Evolutionary conservation across 2,329 filamentous ascomycete genomes (phyloP).

Genomic region (Fusarium sp.): DNA sequence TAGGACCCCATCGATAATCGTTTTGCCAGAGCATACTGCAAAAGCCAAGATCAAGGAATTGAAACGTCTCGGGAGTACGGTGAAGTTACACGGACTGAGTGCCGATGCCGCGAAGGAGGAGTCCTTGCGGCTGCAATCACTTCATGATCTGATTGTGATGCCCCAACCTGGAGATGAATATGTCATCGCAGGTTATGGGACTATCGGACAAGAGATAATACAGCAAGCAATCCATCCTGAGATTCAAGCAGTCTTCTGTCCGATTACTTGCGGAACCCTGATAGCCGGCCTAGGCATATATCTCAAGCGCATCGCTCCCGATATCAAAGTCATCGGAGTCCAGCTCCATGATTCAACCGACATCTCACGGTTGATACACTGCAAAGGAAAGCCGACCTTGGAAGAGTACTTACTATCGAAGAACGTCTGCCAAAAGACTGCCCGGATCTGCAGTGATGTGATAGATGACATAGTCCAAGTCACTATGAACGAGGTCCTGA

Average conservation of each 20-base stretch:
- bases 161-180: neutral
- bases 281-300: neutral
- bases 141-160: neutral
- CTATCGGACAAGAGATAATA: neutral
- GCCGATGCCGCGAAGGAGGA: fast-evolving
- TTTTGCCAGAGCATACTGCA: neutral
- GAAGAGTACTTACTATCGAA: neutral
- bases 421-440: neutral
- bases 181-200: neutral
- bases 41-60: neutral
- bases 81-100: neutral
- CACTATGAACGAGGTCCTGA: neutral
- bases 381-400: neutral
- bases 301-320: neutral
- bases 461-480: neutral
- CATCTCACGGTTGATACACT: neutral
- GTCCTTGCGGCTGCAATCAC: neutral
- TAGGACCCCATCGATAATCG: neutral
- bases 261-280: neutral
- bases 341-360: neutral
- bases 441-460: neutral
- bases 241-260: neutral
- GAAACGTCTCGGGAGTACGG: neutral
- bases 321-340: neutral
- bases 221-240: too few species aligned